Conservation (phyloP, 202 grass and related monocot genomes). For the Dendrocalamus latiflorus region DNA sequence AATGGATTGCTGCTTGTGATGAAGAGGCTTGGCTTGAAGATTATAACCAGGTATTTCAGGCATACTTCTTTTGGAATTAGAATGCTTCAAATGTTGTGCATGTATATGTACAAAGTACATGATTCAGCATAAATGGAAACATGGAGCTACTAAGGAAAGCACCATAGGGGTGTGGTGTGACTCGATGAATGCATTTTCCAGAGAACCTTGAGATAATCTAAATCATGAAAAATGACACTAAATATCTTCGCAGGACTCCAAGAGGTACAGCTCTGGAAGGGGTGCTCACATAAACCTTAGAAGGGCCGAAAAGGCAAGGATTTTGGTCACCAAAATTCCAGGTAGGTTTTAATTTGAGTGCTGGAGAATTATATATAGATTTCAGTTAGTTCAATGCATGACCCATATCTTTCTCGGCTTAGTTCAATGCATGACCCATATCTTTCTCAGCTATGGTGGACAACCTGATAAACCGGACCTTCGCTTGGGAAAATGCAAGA, state of each 20-base stretch:
- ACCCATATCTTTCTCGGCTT: constrained; percentile 40
- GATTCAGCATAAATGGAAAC: constrained; percentile 14
- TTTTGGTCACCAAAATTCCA: constrained; percentile 79
- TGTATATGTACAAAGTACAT: not conserved
- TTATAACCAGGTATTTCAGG: constrained; percentile 77
- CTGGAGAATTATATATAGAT: not conserved
- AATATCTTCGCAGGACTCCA: constrained; percentile 59
- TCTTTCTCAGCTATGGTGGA: too few species aligned
- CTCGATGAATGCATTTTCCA: not conserved
- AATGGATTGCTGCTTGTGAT: constrained; percentile 91
- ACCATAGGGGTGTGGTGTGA: not conserved
- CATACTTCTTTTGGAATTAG: not conserved
- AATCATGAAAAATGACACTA: constrained; percentile 22
- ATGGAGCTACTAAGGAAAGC: not conserved
- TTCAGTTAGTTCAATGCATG: constrained; percentile 14
- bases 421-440: too few species aligned
- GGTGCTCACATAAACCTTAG: constrained; percentile 91
- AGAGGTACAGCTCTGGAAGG: constrained; percentile 89
- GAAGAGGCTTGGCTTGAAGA: constrained; percentile 96
- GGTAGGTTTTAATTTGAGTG: constrained; percentile 36
- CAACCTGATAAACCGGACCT: too few species aligned
- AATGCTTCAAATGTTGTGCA: constrained; percentile 5
- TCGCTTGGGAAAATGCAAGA: too few species aligned
- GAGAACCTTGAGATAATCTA: not conserved
- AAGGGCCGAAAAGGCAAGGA: constrained; percentile 83